Base-by-base conservation (phyloP, 768 basidiomycete genomes). In the Lentinula detonsa region DNA sequence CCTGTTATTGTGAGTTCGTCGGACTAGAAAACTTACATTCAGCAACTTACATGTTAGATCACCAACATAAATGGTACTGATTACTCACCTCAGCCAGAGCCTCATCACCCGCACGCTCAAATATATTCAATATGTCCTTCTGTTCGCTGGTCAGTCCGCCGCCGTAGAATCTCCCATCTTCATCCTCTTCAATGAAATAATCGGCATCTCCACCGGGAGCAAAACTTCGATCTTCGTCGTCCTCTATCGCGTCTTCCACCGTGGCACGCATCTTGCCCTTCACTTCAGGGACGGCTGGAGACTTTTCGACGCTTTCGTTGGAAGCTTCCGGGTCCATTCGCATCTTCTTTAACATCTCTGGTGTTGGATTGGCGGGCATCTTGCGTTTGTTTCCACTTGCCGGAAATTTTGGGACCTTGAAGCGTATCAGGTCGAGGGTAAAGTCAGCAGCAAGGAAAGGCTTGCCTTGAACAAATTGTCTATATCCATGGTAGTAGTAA, bases 101-200 rank as follows among this genome's bases (percentile, higher is more conserved):
- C 18, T 86, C 85, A 8, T 81, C 83, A 49, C 80, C 85, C 5
- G 86, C 82, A 55, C 75, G 81, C 66, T 98, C 96, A 71, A 99
- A 96, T 62, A 99, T 95, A 65, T 91, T 93, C 61, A 99, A 70
- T 42, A 99, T 98, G 60, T 95, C 88, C 70, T 98, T 95, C 76
- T 99, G 97, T 70, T 95, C 90, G 42, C 80, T 82, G 1, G 93
- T 95, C 63, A 99, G 76, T 1, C 97, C 97, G 1, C 95, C 94
- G 42, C 97, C 97, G 68, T 88, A 96, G 74, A 96, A 95, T 10
- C 94, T 81, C 0, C 93, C 94, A 66, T 95, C 93, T 23, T 90
- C 91, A 68, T 95, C 94, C 72, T 95, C 94, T 66, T 96, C 95
- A 4, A 71, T 82, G 67, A 91, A 94, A 71, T 95, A 95, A 69